Conservation (phyloP, 805 yeast species). For the Ogataea populi-albae region DNA sequence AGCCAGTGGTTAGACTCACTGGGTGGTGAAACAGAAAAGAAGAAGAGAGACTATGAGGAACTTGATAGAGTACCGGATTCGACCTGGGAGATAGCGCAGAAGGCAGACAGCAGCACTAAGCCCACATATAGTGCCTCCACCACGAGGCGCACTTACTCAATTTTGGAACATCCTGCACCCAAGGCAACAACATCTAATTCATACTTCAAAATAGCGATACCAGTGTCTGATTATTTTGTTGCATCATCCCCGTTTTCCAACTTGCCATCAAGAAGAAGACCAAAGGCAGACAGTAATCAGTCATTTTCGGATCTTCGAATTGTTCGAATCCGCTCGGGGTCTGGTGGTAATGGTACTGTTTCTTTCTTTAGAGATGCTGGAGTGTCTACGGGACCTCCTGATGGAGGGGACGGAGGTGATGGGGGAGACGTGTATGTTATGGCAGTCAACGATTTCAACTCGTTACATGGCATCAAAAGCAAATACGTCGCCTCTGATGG, state of each 20-base stretch:
- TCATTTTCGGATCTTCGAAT: constrained; percentile 64
- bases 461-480: constrained; percentile 66
- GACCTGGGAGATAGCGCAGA: constrained; percentile 21
- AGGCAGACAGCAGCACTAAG: constrained; percentile 14
- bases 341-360: constrained; percentile 85
- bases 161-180: neutral
- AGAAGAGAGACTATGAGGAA: constrained; percentile 5
- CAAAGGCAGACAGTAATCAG: constrained; percentile 41
- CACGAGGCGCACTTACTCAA: constrained; percentile 1
- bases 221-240: constrained; percentile 31
- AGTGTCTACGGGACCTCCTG: constrained; percentile 86
- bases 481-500: constrained; percentile 76
- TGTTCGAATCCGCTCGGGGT: constrained; percentile 67
- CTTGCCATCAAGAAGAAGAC: constrained; percentile 35
- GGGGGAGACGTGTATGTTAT: constrained; percentile 88
- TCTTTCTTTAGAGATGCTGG: constrained; percentile 88
- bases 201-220: constrained; percentile 28
- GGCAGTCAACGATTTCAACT: constrained; percentile 68
- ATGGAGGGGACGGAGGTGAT: constrained; percentile 98
- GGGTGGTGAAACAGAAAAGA: neutral
- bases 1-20: constrained; percentile 30
- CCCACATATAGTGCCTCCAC: constrained; percentile 7
- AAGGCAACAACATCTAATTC: constrained; percentile 6
- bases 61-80: constrained; percentile 14
- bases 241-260: constrained; percentile 40